phyloP scores from a whole-genome alignment of 164 flowering plant species.

The Euptelea pleiosperma region DNA sequence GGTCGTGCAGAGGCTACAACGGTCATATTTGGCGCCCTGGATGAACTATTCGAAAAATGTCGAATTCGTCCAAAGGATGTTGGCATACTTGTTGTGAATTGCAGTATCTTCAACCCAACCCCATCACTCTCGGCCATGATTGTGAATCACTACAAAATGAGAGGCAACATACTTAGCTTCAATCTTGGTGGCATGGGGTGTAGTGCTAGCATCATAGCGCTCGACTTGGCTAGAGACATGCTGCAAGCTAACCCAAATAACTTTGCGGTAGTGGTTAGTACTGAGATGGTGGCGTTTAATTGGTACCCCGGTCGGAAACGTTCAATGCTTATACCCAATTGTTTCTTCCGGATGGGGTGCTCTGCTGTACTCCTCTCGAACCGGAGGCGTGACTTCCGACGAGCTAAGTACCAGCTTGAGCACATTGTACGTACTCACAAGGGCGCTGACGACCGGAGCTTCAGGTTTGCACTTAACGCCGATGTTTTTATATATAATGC shows the following conservation, averaged over 20 bases:
- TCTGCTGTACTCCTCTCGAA: constrained; percentile 75
- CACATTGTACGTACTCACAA: constrained; percentile 82
- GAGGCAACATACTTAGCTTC: constrained; percentile 75
- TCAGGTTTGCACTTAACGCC: constrained; percentile 45
- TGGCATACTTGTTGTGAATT: constrained; percentile 73
- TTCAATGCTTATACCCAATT: constrained; percentile 80
- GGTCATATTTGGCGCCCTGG: constrained; percentile 80
- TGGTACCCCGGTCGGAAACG: constrained; percentile 67
- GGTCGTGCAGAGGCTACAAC: constrained; percentile 65
- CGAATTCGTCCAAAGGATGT: constrained; percentile 71
- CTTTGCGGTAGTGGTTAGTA: constrained; percentile 71
- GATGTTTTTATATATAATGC: too few relatives aligned
- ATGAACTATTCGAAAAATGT: constrained; percentile 71
- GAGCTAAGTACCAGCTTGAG: constrained; percentile 73
- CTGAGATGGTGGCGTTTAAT: constrained; percentile 71
- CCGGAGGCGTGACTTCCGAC: constrained; percentile 56
- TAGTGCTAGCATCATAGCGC: constrained; percentile 61
- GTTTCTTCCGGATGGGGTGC: constrained; percentile 84
- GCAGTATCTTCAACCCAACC: constrained; percentile 89
- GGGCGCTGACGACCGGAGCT: constrained; percentile 75
- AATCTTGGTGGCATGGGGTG: constrained; percentile 85
- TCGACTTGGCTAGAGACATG: constrained; percentile 78
- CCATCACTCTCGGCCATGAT: constrained; percentile 90
- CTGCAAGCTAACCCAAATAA: constrained; percentile 65
- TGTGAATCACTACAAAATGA: constrained; percentile 85